phyloP scores from a whole-genome alignment of 306 rosid genomes.

The Dryas octopetala region DNA sequence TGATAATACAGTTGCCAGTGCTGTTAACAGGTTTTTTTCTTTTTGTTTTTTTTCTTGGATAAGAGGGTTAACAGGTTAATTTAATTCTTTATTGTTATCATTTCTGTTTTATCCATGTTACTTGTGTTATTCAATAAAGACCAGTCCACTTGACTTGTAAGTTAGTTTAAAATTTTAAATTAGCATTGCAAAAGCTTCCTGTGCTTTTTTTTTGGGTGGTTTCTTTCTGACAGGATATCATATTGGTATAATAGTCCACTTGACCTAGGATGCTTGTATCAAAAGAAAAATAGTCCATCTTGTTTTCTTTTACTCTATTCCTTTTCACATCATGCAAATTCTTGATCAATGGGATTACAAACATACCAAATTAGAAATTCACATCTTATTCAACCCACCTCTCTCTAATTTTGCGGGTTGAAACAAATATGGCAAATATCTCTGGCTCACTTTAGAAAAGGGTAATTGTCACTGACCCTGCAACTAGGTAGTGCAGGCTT shows the following conservation, averaged over 20 bases:
- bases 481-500: background rate
- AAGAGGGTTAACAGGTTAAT: too few species aligned
- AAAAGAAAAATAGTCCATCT: background rate
- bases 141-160: background rate
- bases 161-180: background rate
- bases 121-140: background rate
- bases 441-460: background rate
- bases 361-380: background rate
- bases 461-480: background rate
- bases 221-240: background rate
- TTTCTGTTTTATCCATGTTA: background rate
- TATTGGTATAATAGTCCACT: background rate
- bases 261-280: background rate
- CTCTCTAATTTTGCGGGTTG: background rate
- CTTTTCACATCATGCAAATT: background rate
- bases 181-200: too few species aligned
- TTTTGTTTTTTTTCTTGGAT: background rate
- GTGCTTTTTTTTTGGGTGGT: background rate
- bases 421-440: background rate
- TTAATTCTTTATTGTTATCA: background rate
- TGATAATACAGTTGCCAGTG: slow-evolving; percentile 15
- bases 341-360: background rate
- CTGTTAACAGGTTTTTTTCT: slow-evolving; percentile 22
- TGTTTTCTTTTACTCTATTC: background rate
- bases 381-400: background rate